Conservation (phyloP, 805 yeast genomes). For the Schwanniomyces sp. region DNA sequence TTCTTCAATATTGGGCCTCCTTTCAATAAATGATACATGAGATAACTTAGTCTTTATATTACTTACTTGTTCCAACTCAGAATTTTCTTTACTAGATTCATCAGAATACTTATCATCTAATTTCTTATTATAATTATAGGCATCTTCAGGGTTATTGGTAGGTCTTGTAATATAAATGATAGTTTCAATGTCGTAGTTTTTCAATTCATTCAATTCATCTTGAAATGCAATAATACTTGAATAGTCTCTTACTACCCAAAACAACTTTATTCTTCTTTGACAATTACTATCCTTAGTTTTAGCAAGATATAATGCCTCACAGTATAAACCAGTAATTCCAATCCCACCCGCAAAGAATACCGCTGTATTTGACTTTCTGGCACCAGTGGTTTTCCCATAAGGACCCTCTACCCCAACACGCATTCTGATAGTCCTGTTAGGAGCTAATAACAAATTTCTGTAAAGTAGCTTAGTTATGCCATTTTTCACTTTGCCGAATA, state of each 20-base stretch:
- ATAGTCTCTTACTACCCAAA: constrained; percentile 43
- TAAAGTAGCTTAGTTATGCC: constrained; percentile 1
- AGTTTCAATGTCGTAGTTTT: constrained; percentile 31
- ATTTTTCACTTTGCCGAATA: no score
- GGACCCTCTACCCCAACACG: constrained; percentile 63
- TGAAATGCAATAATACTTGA: constrained; percentile 40
- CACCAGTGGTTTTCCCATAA: constrained; percentile 56
- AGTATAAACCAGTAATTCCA: constrained; percentile 62
- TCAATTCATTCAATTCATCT: constrained; percentile 32
- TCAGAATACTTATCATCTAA: no score
- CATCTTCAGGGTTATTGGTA: no score
- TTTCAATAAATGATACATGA: no score
- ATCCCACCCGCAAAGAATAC: constrained; percentile 72
- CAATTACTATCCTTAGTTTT: constrained; percentile 7
- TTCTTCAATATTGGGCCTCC: no score
- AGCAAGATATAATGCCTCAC: constrained; percentile 28
- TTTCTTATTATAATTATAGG: no score
- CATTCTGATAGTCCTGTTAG: no score
- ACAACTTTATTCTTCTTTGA: constrained; percentile 26
- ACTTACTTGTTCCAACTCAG: no score
- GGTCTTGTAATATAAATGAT: constrained; percentile 44
- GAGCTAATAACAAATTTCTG: no score
- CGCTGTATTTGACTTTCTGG: constrained; percentile 50
- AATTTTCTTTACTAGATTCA: no score
- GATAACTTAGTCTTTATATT: no score